phyloP scores from a whole-genome alignment of 169 alveolate species.

The Hammondia hammondi region DNA sequence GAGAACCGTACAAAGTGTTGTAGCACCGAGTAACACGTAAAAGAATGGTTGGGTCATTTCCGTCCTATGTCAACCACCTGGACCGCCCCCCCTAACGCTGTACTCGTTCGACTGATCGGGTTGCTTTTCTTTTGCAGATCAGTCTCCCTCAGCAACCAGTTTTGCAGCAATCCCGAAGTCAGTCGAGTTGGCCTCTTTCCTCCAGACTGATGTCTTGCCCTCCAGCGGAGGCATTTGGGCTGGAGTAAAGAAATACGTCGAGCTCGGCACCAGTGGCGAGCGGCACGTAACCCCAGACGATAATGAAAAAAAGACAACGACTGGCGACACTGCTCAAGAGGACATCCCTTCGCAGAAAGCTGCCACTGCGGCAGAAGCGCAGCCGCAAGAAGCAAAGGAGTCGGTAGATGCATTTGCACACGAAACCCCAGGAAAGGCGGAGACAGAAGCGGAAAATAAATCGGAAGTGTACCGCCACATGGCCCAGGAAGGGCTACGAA shows the following conservation, averaged over 20 bases:
- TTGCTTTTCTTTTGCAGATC: too few species aligned
- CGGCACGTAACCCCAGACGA: neutral
- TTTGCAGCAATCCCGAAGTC: neutral
- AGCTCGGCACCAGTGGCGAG: conserved; percentile 27
- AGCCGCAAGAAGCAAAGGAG: neutral
- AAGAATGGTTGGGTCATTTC: too few species aligned
- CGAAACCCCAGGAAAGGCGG: neutral
- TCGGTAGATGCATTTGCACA: neutral
- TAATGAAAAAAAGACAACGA: neutral
- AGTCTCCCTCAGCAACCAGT: neutral
- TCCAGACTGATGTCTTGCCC: neutral
- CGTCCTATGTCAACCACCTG: too few species aligned
- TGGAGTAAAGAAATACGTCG: neutral
- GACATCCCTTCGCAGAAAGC: neutral
- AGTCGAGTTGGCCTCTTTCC: neutral
- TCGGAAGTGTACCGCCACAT: neutral
- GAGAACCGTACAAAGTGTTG: too few species aligned
- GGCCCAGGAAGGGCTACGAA: conserved; percentile 10
- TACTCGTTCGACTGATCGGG: too few species aligned
- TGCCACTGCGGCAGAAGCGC: neutral
- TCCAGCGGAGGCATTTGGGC: neutral
- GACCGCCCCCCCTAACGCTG: too few species aligned
- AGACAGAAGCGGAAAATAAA: neutral
- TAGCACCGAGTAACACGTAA: too few species aligned
- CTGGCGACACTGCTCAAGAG: neutral